Conservation (phyloP, 1,284 basidiomycete genomes). For the Ceratobasidium sp. region DNA sequence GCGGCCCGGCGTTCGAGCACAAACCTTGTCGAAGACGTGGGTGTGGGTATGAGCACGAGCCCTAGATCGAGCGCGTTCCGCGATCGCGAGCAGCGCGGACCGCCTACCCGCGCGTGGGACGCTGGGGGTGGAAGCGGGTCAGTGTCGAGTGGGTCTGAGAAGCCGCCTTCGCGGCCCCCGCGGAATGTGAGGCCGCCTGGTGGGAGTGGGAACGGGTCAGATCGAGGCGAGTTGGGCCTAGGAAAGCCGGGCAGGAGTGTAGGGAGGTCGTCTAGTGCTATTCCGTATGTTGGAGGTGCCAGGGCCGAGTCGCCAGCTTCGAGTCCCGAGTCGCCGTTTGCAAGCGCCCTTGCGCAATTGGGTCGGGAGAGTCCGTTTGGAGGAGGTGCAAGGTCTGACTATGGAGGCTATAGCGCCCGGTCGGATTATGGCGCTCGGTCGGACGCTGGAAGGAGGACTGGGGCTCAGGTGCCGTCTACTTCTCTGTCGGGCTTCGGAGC, state of each 20-base stretch:
- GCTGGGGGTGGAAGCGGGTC: neutral
- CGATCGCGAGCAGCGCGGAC: slow-evolving; percentile 6
- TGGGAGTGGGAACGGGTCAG: neutral
- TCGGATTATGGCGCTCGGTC: slow-evolving; percentile 4
- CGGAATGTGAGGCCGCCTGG: neutral
- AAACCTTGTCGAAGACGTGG: slow-evolving; percentile 17
- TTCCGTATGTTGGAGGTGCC: neutral
- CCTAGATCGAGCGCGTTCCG: neutral
- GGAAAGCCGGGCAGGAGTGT: neutral
- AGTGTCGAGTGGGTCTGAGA: slow-evolving; percentile 1
- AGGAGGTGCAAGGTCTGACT: neutral
- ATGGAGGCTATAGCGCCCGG: neutral
- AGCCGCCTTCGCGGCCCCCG: neutral
- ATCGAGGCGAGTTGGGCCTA: neutral
- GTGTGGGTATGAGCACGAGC: neutral
- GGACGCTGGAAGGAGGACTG: neutral
- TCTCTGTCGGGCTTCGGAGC: neutral
- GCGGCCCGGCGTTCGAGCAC: slow-evolving; percentile 16
- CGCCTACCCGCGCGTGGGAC: slow-evolving; percentile 12
- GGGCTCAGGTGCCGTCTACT: neutral
- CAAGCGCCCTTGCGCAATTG: neutral
- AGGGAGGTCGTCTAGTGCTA: slow-evolving; percentile 1
- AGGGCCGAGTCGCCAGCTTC: no score
- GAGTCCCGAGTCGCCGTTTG: neutral
- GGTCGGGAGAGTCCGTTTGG: slow-evolving; percentile 7